phyloP scores from a whole-genome alignment of 257 asterid genomes.

The Leptodermis oblonga region DNA sequence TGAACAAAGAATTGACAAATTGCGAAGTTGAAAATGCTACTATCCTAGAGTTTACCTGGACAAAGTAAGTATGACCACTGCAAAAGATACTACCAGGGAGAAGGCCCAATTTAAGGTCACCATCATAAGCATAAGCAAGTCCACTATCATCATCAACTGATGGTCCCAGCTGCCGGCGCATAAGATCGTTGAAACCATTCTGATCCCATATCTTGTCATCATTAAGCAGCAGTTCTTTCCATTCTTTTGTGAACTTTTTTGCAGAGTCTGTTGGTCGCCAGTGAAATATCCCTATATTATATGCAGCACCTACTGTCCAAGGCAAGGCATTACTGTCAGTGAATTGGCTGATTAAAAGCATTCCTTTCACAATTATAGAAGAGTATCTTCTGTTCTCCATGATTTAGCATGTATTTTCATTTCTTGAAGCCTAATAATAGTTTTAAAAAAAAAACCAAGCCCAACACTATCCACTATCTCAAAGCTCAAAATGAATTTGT shows the following conservation, averaged over 20 bases:
- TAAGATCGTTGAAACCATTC: slow-evolving; percentile 83
- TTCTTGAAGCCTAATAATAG: background rate
- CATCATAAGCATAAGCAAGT: slow-evolving; percentile 95
- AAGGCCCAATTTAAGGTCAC: slow-evolving; percentile 87
- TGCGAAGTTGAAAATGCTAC: background rate
- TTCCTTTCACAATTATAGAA: background rate
- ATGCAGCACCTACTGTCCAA: slow-evolving; percentile 74
- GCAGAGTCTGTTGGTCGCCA: slow-evolving; percentile 93
- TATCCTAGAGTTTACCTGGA: slow-evolving; percentile 58
- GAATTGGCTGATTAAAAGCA: slow-evolving; percentile 12
- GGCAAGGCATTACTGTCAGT: slow-evolving; percentile 9
- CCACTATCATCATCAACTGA: slow-evolving; percentile 96
- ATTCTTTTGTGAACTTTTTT: slow-evolving; percentile 77
- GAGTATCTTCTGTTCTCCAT: background rate
- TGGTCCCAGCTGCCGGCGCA: slow-evolving; percentile 89
- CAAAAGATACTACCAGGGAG: slow-evolving; percentile 97
- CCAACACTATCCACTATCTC: background rate
- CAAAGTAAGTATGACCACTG: slow-evolving; percentile 97
- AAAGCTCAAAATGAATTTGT: background rate
- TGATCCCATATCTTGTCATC: slow-evolving; percentile 97
- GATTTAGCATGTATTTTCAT: background rate
- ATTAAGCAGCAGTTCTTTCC: slow-evolving; percentile 82
- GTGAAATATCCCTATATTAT: slow-evolving; percentile 94
- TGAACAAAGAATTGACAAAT: background rate
- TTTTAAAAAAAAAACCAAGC: background rate